Conservation (phyloP, 371 early-diverging fungal genomes). For the Mucor indicus region DNA sequence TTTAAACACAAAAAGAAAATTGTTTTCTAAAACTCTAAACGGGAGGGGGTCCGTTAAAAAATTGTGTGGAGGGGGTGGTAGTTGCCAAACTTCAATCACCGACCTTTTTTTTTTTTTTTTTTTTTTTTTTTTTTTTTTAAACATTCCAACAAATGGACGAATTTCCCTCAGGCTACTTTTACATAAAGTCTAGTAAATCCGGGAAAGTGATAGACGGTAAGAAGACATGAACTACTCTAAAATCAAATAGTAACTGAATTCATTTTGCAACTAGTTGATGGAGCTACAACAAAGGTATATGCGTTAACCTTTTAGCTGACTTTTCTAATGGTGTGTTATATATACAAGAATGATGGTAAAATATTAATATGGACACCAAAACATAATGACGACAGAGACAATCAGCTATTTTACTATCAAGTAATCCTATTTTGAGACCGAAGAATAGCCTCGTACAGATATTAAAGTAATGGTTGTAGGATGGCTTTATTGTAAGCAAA, state of each 20-base stretch:
- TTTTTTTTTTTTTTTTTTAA: neutral
- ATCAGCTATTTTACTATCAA: conserved; percentile 48
- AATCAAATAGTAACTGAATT: neutral
- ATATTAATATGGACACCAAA: conserved; percentile 47
- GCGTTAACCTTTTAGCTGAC: no score
- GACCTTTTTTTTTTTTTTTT: neutral
- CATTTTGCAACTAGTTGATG: conserved; percentile 26
- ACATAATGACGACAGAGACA: conserved; percentile 43
- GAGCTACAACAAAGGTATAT: conserved; percentile 29
- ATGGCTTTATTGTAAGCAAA: conserved; percentile 43
- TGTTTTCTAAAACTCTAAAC: no score
- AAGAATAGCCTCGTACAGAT: no score
- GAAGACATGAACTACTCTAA: neutral
- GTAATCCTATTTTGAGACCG: no score
- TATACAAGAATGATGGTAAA: conserved; percentile 37
- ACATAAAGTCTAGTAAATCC: conserved; percentile 38
- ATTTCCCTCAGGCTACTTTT: conserved; percentile 48
- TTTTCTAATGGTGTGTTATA: no score
- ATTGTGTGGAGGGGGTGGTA: no score
- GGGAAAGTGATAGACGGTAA: conserved; percentile 49
- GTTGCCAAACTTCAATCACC: neutral
- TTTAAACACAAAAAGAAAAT: no score
- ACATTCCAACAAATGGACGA: conserved; percentile 22
- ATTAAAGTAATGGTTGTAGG: no score
- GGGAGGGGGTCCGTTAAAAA: no score